Evolutionary conservation across 2,329 filamentous ascomycete genomes (phyloP).

Genomic region (Sporothrix globosa): DNA sequence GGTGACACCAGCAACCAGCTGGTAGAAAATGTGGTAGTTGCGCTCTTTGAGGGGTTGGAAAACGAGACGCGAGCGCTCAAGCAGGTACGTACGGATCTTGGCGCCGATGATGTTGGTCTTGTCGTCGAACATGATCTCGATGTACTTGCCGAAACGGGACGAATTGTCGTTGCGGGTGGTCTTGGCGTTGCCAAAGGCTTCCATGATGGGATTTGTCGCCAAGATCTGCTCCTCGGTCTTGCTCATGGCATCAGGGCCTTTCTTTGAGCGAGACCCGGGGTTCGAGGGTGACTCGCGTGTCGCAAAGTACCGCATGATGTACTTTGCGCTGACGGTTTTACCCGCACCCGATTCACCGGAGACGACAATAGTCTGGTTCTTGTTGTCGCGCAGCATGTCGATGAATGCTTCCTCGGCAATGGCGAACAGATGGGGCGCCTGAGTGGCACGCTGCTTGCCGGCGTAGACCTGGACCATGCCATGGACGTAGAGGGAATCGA

Average conservation of each 20-base stretch:
- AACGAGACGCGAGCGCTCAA: conserved; percentile 92
- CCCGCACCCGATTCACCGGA: conserved; percentile 98
- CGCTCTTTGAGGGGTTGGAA: conserved; percentile 97
- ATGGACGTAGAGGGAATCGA: conserved; percentile 96
- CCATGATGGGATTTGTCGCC: conserved; percentile 99
- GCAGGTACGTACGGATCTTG: conserved; percentile 92
- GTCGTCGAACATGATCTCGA: conserved; percentile 98
- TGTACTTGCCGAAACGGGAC: conserved; percentile 98
- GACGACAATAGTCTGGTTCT: conserved; percentile 99
- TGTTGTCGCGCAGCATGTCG: conserved; percentile 96
- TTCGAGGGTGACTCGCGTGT: conserved; percentile 93
- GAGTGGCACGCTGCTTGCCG: conserved; percentile 92
- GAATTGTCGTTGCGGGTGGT: conserved; percentile 99
- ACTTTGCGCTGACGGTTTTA: conserved; percentile 99
- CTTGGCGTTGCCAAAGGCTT: conserved; percentile 99
- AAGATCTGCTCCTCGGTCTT: conserved; percentile 98
- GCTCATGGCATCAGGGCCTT: conserved; percentile 81
- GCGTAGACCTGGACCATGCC: conserved; percentile 99
- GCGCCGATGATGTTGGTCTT: conserved; percentile 96
- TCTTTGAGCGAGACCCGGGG: conserved; percentile 74
- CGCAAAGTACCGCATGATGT: conserved; percentile 99
- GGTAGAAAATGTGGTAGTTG: conserved; percentile 99
- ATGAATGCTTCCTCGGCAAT: conserved; percentile 99
- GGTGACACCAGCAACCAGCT: conserved; percentile 88
- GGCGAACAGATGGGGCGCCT: conserved; percentile 96